Conservation (phyloP, 495 filamentous ascomycete species). For the Chaetomidium leptoderma region DNA sequence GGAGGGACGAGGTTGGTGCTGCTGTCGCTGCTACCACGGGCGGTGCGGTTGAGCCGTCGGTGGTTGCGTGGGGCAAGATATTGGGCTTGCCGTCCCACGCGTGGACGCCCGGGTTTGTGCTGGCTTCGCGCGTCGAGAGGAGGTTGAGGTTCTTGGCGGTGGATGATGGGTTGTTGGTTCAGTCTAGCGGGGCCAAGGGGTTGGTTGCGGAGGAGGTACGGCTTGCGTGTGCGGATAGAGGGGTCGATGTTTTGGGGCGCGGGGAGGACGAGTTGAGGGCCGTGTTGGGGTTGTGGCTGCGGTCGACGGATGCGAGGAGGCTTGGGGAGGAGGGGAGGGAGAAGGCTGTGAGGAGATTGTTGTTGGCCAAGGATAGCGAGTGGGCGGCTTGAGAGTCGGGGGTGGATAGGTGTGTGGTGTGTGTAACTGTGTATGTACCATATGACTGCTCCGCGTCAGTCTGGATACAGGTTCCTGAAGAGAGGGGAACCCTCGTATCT, state of each 20-base stretch:
- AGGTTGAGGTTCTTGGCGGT: conserved; percentile 51
- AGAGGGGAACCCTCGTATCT: no score
- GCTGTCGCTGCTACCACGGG: neutral
- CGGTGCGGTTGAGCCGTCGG: neutral
- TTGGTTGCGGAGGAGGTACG: conserved; percentile 41
- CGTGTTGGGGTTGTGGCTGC: conserved; percentile 35
- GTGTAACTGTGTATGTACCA: neutral
- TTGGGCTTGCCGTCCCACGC: conserved; percentile 29
- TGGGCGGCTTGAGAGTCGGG: neutral
- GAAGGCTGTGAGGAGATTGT: neutral
- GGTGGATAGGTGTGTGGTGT: neutral
- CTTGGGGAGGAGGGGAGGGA: conserved; percentile 1
- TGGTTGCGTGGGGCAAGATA: neutral
- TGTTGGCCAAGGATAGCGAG: neutral
- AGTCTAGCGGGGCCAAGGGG: conserved; percentile 33
- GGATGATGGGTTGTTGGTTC: conserved; percentile 35
- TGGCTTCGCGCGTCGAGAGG: conserved; percentile 3
- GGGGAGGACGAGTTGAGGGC: conserved; percentile 27
- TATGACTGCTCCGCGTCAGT: no score
- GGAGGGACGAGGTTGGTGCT: neutral
- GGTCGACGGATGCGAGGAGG: conserved; percentile 17
- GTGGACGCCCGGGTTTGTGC: conserved; percentile 32
- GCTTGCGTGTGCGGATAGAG: conserved; percentile 42
- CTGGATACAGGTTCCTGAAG: no score
- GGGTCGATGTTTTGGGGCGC: conserved; percentile 33